Evolutionary conservation across 2,329 filamentous ascomycete species (phyloP), one percentile per base, ranked within the genome.

Genomic region (Rachicladosporium sp.): DNA sequence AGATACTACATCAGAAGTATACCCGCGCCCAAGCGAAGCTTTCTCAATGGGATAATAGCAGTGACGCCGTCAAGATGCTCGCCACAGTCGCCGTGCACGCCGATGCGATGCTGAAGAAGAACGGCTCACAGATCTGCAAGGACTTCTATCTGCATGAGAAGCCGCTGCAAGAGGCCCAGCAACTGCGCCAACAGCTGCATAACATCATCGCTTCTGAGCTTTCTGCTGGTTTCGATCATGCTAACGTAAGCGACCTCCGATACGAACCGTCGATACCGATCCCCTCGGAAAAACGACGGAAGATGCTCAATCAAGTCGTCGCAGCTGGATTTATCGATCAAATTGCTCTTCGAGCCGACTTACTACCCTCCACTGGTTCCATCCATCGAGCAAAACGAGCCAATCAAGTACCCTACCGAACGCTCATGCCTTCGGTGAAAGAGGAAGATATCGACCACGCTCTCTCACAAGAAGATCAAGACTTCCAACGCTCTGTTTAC

Each of bases 291-390:
- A 81, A 78, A 48, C 80, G 60, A 54, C 67, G 93, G 21, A 78
- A 79, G 35, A 78, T 85, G 1, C 68, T 98, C 21, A 93, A 93
- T 59, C 85, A 95, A 57, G 93, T 96, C 64, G 78, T 85, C 13
- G 85, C 89, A 0, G 82, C 86, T 0, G 91, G 89, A 1, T 96
- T 95, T 64, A 78, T 96, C 53, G 91, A 98, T 61, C 83, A 95
- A 50, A 74, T 98, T 31, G 91, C 91, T 34, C 87, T 96, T 50
- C 83, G 91, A 44, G 85, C 84, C 3, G 89, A 98, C 59, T 68
- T 86, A n/a, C 72, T 85, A 7, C 46, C 33, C 2, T 41, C 45
- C 1, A 72, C 71, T 9, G 82, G 84, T 1, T 35, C 43, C 38
- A 63, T 69, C 34, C 71, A 80, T 11, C 85, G 82, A 45, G 84